Conservation (phyloP, 2,329 filamentous ascomycete species). For the Alternaria rosae region DNA sequence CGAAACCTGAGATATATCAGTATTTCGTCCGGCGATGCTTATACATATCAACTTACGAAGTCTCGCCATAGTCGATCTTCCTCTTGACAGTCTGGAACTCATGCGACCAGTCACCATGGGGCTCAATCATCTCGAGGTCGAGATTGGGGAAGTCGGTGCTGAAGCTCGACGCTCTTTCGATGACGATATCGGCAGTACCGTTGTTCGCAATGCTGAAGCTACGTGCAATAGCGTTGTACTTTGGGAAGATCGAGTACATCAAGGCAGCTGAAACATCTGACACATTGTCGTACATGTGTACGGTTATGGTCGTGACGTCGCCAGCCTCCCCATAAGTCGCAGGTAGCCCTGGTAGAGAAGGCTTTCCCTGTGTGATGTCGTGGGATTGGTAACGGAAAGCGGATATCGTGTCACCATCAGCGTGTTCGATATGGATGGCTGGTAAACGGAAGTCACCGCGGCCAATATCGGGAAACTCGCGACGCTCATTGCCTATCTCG, state of each 20-base stretch:
- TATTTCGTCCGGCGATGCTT: neutral
- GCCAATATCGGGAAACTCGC: conserved; percentile 71
- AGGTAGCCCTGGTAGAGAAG: conserved; percentile 63
- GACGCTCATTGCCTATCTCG: conserved; percentile 58
- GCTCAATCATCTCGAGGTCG: conserved; percentile 68
- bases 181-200: conserved; percentile 59
- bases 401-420: conserved; percentile 65
- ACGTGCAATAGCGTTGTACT: conserved; percentile 66
- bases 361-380: conserved; percentile 64
- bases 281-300: conserved; percentile 66
- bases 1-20: conserved; percentile 59
- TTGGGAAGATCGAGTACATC: conserved; percentile 69
- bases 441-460: conserved; percentile 69
- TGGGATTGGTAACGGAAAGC: conserved; percentile 67
- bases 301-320: conserved; percentile 66
- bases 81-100: conserved; percentile 64
- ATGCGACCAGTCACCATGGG: conserved; percentile 69
- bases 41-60: conserved; percentile 23
- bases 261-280: conserved; percentile 66
- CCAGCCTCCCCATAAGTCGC: conserved; percentile 64
- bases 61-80: conserved; percentile 63
- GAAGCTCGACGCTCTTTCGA: conserved; percentile 67
- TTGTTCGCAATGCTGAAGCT: conserved; percentile 69
- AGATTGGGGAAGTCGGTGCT: conserved; percentile 67
- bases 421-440: conserved; percentile 67